phyloP scores from a whole-genome alignment of 371 early-diverging fungal species.

The Chytridium lagenaria region DNA sequence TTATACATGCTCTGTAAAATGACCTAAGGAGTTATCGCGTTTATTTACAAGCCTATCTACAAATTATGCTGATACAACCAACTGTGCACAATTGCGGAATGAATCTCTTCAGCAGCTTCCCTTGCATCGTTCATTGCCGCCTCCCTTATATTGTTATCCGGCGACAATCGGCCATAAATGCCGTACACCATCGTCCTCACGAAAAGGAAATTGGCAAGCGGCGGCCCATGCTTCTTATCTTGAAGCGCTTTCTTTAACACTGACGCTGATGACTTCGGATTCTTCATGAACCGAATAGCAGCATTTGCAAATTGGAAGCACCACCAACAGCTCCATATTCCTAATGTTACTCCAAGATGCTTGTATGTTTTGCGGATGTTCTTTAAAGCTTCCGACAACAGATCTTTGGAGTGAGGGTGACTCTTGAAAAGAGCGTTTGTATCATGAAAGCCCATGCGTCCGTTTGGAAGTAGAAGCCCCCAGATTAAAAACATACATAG shows the following conservation, averaged over 20 bases:
- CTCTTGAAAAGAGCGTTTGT: not conserved
- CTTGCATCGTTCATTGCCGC: not conserved
- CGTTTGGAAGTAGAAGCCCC: too few species aligned
- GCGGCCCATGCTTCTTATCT: not conserved
- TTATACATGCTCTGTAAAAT: too few species aligned
- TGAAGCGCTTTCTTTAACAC: not conserved
- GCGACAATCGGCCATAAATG: not conserved
- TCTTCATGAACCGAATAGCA: constrained; percentile 1
- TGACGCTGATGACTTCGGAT: not conserved
- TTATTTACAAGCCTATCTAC: too few species aligned
- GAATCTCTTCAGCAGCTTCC: not conserved
- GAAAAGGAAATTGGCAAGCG: not conserved
- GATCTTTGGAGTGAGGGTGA: not conserved
- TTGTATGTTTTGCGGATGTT: not conserved
- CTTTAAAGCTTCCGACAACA: not conserved
- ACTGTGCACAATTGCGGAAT: not conserved
- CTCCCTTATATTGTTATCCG: not conserved
- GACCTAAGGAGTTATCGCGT: too few species aligned
- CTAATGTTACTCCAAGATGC: not conserved
- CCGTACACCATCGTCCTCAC: not conserved
- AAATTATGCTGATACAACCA: not conserved
- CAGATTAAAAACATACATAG: not conserved
- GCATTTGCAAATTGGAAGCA: not conserved
- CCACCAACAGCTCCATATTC: not conserved
- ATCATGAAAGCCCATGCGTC: not conserved